phyloP scores from a whole-genome alignment of 352 stramenopile genomes.

The Pythium plurisporium region DNA sequence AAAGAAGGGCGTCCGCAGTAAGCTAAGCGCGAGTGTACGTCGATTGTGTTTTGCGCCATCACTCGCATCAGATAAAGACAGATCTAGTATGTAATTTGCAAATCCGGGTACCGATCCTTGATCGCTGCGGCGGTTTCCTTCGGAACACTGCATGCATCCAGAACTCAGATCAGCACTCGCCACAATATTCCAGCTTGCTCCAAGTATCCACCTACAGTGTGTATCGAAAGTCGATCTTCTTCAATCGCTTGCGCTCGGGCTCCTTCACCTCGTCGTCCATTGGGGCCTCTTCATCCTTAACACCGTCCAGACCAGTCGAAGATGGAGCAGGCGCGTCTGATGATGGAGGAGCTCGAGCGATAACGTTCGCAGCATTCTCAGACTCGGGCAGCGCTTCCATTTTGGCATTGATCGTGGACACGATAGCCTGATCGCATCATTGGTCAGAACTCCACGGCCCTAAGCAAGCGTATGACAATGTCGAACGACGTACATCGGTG shows the following conservation, averaged over 20 bases:
- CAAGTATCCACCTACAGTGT: constrained; percentile 60
- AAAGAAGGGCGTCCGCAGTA: too few species aligned
- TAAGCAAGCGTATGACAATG: background rate
- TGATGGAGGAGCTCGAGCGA: background rate
- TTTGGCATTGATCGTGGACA: constrained; percentile 74
- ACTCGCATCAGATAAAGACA: too few species aligned
- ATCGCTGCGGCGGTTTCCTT: constrained; percentile 74
- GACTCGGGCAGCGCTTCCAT: constrained; percentile 55
- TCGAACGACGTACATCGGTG: constrained; percentile 44
- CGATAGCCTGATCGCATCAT: constrained; percentile 33
- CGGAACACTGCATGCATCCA: constrained; percentile 43
- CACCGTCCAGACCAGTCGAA: constrained; percentile 1
- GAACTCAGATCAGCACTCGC: background rate
- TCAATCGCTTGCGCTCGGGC: constrained; percentile 80
- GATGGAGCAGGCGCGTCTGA: background rate
- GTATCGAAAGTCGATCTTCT: constrained; percentile 89
- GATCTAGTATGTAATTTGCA: constrained; percentile 45
- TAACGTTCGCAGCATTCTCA: background rate
- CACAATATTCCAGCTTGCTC: background rate
- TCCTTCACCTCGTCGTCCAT: constrained; percentile 37
- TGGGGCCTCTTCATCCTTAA: constrained; percentile 21
- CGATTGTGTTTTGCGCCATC: too few species aligned
- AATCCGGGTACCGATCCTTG: constrained; percentile 67
- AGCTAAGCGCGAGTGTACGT: background rate
- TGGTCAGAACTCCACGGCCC: background rate